A percentile compares a stretch with the other conserved stretches of the same genome.
Evolutionary conservation across 139 green algal species (phyloP).

Genomic region (Astrephomene gubernaculifera): DNA sequence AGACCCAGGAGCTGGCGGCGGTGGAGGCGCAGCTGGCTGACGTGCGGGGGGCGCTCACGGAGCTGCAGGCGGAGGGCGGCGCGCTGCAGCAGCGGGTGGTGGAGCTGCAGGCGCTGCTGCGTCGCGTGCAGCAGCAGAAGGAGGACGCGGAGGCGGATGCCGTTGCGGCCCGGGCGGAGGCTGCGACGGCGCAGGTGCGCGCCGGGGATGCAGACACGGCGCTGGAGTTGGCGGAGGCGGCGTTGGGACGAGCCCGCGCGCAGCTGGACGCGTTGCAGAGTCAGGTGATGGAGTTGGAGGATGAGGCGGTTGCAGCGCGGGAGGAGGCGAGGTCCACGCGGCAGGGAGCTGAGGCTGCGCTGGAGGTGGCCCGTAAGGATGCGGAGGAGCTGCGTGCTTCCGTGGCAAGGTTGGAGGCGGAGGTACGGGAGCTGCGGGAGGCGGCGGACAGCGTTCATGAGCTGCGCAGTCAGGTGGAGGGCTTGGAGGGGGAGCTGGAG

Average conservation of each 20-base stretch:
- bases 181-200: not conserved
- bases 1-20: not conserved
- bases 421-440: conserved; percentile 2
- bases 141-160: not conserved
- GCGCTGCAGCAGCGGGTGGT: not conserved
- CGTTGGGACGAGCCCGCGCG: not conserved
- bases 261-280: not conserved
- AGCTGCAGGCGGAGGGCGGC: not conserved
- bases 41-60: not conserved
- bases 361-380: not conserved
- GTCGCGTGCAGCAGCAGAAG: not conserved
- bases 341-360: not conserved
- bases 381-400: not conserved
- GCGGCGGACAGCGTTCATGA: conserved; percentile 13
- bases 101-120: not conserved
- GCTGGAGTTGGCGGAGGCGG: not conserved
- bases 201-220: not conserved
- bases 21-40: not conserved
- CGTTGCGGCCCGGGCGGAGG: not conserved
- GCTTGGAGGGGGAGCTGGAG: conserved; percentile 30
- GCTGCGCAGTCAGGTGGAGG: not conserved
- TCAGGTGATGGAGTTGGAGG: not conserved
- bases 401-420: not conserved
- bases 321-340: not conserved
- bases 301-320: not conserved